Base-by-base conservation (phyloP, 2,329 filamentous ascomycete species). In the Colletotrichum tamarilloi region DNA sequence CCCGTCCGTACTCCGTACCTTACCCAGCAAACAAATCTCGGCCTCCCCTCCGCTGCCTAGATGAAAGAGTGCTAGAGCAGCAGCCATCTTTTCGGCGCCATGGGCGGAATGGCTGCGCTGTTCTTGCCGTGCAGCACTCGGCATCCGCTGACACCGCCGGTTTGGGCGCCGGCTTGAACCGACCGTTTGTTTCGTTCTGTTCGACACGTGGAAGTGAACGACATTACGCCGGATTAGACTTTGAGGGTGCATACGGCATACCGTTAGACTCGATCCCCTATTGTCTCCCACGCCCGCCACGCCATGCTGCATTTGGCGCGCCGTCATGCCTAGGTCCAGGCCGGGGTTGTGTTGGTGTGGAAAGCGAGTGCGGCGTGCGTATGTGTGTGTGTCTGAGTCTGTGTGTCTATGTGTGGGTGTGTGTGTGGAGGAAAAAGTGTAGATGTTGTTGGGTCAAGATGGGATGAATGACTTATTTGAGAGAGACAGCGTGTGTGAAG, bases 361-460 rank as follows among this genome's bases (percentile, higher is more conserved):
- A 75, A 3, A 22, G 77, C 71, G 76, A 78, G 79, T 38, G 42
- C 77, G 46, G 38, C 30, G 52, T 42, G 52, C 4, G 60, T 56
- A 38, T 22, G 49, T 30, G 65, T 60, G 66, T 46, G 67, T 46
- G 16, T 35, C 38, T 22, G 56, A 60, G 42, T 42, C 56, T 26
- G 49, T 59, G 59, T 30, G 65, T 57, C 55, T 49, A 62, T 46
- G 64, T 46, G 12, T 35, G 49, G 26, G 26, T 22, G 56, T 64
- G 42, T 42, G 60, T 26, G 57, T 46, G 59, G n/a, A 24, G 58
- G 22, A 22, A 49, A 65, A 56, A 60, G 42, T 60, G 32, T 68
- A 57, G 24, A 24, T 32, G 46, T 35, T 16, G 32, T 64, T 42
- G 65, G 42, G 24, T 11, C 22, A 38, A 70, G 32, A 64, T 60